A percentile compares a stretch with the other conserved stretches of the same genome.
These are phyloP conservation scores for Fraxinus latifolia DNA, from an alignment of 305 asterid species.

Conservation along the genomic window DNA sequence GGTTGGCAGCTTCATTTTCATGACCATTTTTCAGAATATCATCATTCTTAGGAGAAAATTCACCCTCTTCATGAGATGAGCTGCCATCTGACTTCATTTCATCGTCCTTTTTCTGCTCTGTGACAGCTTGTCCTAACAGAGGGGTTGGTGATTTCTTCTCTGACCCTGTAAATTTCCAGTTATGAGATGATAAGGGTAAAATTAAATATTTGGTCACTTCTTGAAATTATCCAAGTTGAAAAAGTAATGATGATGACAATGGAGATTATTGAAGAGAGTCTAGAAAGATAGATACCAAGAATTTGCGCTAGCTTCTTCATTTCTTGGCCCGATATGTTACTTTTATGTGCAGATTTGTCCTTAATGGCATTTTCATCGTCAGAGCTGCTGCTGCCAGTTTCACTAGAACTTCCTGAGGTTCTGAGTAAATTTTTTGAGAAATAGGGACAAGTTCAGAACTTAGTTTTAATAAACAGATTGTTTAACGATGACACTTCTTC, in stretches of 20 bases:
- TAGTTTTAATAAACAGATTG: background rate
- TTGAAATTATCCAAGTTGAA: slow-evolving; percentile 1
- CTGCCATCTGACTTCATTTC: slow-evolving; percentile 29
- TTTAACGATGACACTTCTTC: background rate
- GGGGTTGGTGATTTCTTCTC: slow-evolving; percentile 32
- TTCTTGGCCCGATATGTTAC: slow-evolving; percentile 24
- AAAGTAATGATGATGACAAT: slow-evolving; percentile 11
- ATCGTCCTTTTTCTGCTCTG: slow-evolving; percentile 37
- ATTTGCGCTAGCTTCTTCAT: slow-evolving; percentile 33
- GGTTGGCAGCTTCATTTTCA: slow-evolving; percentile 33
- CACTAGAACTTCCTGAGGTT: slow-evolving; percentile 66
- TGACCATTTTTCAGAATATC: slow-evolving; percentile 44
- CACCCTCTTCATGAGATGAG: slow-evolving; percentile 57
- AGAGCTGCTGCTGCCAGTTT: slow-evolving; percentile 55
- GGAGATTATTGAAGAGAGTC: slow-evolving; percentile 6
- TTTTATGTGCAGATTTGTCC: slow-evolving; percentile 35
- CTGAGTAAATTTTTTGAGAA: slow-evolving; percentile 33
- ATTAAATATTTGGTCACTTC: slow-evolving; percentile 1
- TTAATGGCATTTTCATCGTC: slow-evolving; percentile 52
- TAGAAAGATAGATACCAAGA: slow-evolving; percentile 35
- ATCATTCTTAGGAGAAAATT: slow-evolving; percentile 45
- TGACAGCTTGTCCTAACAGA: slow-evolving; percentile 27
- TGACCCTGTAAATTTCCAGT: slow-evolving; percentile 32
- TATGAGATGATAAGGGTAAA: background rate
- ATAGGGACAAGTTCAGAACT: slow-evolving; percentile 11